Evolutionary conservation across 306 rosid genomes (phyloP).

Genomic region (Gynostemma pentaphyllum): DNA sequence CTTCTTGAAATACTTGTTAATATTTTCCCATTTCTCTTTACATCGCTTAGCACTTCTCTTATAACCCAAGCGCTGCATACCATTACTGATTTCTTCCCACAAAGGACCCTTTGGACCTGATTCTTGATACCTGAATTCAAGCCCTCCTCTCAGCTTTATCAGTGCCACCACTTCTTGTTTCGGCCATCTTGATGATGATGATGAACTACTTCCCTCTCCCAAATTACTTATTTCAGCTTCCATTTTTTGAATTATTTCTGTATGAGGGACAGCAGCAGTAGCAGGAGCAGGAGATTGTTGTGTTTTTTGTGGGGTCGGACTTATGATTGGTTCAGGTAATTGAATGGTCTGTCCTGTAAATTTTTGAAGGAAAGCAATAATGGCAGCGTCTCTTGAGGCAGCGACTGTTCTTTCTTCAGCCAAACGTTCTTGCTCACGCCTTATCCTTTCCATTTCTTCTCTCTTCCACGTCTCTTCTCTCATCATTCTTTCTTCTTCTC

Average conservation of each 20-base stretch:
- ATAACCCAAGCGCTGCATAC: constrained; percentile 45
- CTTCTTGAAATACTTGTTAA: constrained; percentile 88
- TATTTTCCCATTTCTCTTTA: constrained; percentile 97
- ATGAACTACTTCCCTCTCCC: constrained; percentile 14
- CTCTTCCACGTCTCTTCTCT: constrained; percentile 40
- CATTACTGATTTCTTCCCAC: constrained; percentile 32
- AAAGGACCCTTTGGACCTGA: constrained; percentile 37
- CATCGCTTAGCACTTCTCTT: constrained; percentile 68
- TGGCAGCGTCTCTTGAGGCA: constrained; percentile 33
- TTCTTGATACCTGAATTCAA: constrained; percentile 31
- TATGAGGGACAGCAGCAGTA: not conserved
- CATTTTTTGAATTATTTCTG: too few relatives aligned
- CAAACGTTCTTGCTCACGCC: constrained; percentile 25
- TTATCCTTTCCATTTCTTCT: constrained; percentile 29
- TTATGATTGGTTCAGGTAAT: constrained; percentile 13
- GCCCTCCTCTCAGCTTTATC: constrained; percentile 30
- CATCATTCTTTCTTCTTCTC: constrained; percentile 29
- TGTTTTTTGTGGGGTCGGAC: constrained; percentile 8
- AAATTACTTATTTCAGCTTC: too few relatives aligned
- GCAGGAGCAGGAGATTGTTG: not conserved
- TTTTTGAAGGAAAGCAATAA: constrained; percentile 32
- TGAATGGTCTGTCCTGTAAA: constrained; percentile 32
- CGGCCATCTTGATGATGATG: constrained; percentile 33
- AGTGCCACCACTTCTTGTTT: constrained; percentile 31
- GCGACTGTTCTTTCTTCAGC: constrained; percentile 29